These are phyloP conservation scores for Cicer yamashitae DNA, from an alignment of 306 rosid species.

Conservation along the genomic window DNA sequence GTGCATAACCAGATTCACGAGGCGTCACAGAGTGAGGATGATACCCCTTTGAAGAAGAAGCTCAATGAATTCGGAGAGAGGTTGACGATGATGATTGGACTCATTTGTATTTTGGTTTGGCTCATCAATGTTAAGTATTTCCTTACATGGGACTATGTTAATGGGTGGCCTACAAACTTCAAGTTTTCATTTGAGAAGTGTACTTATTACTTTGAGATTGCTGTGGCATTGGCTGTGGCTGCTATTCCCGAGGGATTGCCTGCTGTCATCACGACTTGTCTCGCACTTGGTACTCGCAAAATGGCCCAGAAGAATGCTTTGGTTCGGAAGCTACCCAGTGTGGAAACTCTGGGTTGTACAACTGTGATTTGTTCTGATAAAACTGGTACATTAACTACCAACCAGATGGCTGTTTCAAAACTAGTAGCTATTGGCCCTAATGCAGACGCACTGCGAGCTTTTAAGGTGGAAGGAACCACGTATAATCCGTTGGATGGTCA, in stretches of 20 bases:
- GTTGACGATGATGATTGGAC: conserved; percentile 57
- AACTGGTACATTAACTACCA: conserved; percentile 65
- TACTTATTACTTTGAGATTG: conserved; percentile 69
- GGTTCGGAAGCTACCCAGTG: conserved; percentile 75
- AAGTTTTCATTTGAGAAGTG: conserved; percentile 67
- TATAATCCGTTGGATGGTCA: conserved; percentile 73
- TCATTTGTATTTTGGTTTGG: conserved; percentile 59
- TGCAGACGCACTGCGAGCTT: conserved; percentile 52
- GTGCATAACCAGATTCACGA: conserved; percentile 79
- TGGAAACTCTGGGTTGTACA: conserved; percentile 66
- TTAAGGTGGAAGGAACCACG: conserved; percentile 78
- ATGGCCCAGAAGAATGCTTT: conserved; percentile 73
- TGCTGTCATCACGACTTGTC: conserved; percentile 61
- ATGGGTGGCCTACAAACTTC: conserved; percentile 61
- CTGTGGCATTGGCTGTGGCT: conserved; percentile 69
- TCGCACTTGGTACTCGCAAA: conserved; percentile 63
- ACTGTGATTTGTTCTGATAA: conserved; percentile 69
- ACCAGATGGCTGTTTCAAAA: conserved; percentile 81
- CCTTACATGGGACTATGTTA: conserved; percentile 57
- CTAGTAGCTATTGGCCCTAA: conserved; percentile 69
- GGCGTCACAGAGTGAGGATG: conserved; percentile 69
- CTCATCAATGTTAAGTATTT: conserved; percentile 64
- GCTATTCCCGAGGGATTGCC: conserved; percentile 71
- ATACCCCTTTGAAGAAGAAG: conserved; percentile 85
- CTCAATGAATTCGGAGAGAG: conserved; percentile 63